These are phyloP conservation scores for Xanthoceras sorbifolium DNA, from an alignment of 345 rosid species.

Conservation along the genomic window DNA sequence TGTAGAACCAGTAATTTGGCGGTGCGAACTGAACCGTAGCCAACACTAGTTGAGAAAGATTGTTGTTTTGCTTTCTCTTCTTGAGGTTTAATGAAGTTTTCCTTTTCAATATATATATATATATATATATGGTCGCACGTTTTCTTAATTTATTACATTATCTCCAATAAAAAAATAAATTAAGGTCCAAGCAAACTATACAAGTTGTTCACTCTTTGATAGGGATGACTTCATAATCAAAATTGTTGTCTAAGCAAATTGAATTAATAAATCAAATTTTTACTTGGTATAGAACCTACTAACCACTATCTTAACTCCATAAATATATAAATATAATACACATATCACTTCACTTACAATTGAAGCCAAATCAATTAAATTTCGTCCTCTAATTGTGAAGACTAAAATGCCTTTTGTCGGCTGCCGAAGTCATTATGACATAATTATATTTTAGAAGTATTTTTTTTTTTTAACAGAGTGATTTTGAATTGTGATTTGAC, in stretches of 20 bases:
- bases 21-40: too few relatives aligned
- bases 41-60: too few relatives aligned
- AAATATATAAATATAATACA: not conserved
- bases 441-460: not conserved
- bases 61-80: too few relatives aligned
- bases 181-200: not conserved
- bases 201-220: not conserved
- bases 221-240: not conserved
- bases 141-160: not conserved
- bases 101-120: too few relatives aligned
- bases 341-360: not conserved
- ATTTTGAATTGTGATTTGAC: not conserved
- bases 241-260: constrained; percentile 4
- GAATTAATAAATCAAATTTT: not conserved
- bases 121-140: not conserved
- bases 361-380: not conserved
- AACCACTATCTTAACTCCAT: not conserved
- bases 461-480: not conserved
- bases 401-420: not conserved
- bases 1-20: too few relatives aligned
- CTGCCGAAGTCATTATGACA: not conserved
- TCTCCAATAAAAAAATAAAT: too few relatives aligned
- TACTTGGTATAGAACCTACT: not conserved
- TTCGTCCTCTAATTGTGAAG: not conserved
- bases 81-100: too few relatives aligned